phyloP scores from a whole-genome alignment of 208 protist genomes.

The Trypanosoma lewisi region DNA sequence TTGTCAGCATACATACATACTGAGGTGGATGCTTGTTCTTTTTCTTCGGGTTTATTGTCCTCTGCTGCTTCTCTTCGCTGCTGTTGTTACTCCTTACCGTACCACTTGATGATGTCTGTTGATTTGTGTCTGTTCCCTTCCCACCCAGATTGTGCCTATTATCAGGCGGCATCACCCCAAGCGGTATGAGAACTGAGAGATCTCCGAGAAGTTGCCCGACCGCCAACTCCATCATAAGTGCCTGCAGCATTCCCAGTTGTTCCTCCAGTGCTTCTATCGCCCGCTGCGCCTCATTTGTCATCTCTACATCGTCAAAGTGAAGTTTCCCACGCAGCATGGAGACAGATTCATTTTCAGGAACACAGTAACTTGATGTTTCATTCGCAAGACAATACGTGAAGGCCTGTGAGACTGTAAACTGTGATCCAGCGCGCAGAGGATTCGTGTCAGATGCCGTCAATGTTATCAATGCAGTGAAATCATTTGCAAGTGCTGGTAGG shows the following conservation, averaged over 20 bases:
- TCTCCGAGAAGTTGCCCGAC: slow-evolving; percentile 72
- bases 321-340: slow-evolving; percentile 51
- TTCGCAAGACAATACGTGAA: slow-evolving; percentile 66
- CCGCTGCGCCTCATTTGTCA: slow-evolving; percentile 44
- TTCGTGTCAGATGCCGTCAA: slow-evolving; percentile 57
- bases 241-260: slow-evolving; percentile 71
- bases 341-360: slow-evolving; percentile 56
- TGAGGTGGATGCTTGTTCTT: slow-evolving; percentile 59
- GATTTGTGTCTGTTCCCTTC: not conserved
- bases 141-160: not conserved
- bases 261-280: slow-evolving; percentile 58
- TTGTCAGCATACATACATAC: slow-evolving; percentile 82
- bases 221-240: slow-evolving; percentile 67
- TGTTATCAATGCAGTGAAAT: slow-evolving; percentile 43
- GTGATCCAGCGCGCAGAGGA: slow-evolving; percentile 30
- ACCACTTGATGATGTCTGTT: too few species aligned
- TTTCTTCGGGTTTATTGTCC: slow-evolving; percentile 25
- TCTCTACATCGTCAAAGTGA: slow-evolving; percentile 40
- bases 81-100: too few species aligned
- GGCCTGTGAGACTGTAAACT: slow-evolving; percentile 53
- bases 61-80: slow-evolving; percentile 22
- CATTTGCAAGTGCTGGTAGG: slow-evolving; percentile 38
- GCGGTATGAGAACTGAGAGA: slow-evolving; percentile 29
- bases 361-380: slow-evolving; percentile 68
- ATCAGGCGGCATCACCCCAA: not conserved